phyloP scores from a whole-genome alignment of 2,329 filamentous ascomycete species.

The Microdochium bolleyi region DNA sequence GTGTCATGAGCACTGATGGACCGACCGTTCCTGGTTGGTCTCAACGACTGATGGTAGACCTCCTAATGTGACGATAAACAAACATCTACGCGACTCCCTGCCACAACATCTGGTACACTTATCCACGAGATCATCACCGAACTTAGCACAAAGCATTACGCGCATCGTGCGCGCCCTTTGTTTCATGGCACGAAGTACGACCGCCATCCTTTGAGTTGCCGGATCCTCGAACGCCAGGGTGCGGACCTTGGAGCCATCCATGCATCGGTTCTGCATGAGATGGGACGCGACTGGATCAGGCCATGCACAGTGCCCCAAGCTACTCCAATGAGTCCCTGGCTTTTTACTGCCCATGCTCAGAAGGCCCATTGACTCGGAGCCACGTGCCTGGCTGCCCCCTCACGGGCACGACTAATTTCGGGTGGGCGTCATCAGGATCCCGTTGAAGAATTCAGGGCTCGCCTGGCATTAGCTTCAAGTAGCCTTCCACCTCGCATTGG shows the following conservation, averaged over 20 bases:
- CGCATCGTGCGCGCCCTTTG: no score
- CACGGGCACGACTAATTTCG: neutral
- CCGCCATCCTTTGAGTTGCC: no score
- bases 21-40: no score
- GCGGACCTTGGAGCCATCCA: neutral
- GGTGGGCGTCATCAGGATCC: neutral
- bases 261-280: neutral
- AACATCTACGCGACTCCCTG: no score
- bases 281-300: neutral
- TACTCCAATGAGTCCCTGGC: neutral
- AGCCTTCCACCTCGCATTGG: neutral
- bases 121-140: no score
- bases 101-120: no score
- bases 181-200: no score
- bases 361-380: neutral
- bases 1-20: no score
- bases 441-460: neutral
- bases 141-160: no score
- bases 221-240: neutral
- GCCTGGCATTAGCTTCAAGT: neutral
- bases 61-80: no score
- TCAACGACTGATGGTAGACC: no score
- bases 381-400: neutral
- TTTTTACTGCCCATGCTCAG: neutral
- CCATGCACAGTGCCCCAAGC: neutral